Conservation (phyloP, 257 asterid species). For the Perilla frutescens region DNA sequence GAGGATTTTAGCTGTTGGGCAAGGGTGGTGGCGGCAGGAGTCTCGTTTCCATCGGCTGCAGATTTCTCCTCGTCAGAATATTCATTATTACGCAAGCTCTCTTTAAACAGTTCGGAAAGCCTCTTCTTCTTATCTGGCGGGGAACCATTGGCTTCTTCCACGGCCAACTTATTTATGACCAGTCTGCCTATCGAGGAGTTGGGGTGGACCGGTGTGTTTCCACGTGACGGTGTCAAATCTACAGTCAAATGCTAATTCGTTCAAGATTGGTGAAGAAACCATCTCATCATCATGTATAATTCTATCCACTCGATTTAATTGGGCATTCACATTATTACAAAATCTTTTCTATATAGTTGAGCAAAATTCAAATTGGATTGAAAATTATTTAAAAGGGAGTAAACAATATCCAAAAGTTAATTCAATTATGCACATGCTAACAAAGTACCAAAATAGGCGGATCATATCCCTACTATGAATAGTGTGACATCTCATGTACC, state of each 20-base stretch:
- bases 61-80: conserved; percentile 32
- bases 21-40: conserved; percentile 1
- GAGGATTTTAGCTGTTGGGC: conserved; percentile 39
- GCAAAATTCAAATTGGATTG: too few species aligned
- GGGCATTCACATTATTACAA: too few species aligned
- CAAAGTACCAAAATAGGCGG: too few species aligned
- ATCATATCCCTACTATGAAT: too few species aligned
- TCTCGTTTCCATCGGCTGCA: conserved; percentile 20
- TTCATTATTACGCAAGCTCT: conserved; percentile 39
- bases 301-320: too few species aligned
- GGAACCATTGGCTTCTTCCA: conserved; percentile 31
- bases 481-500: too few species aligned
- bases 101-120: conserved; percentile 67
- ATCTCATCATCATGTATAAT: too few species aligned
- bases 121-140: conserved; percentile 61
- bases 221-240: conserved; percentile 82
- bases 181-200: conserved; percentile 43
- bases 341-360: too few species aligned
- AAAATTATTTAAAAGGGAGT: too few species aligned
- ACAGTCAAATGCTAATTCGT: neutral
- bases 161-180: conserved; percentile 25
- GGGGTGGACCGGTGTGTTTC: conserved; percentile 71
- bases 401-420: too few species aligned
- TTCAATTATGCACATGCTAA: too few species aligned
- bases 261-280: neutral